Evolutionary conservation across 1,284 basidiomycete species (phyloP).

Genomic region (Pascua sp.): DNA sequence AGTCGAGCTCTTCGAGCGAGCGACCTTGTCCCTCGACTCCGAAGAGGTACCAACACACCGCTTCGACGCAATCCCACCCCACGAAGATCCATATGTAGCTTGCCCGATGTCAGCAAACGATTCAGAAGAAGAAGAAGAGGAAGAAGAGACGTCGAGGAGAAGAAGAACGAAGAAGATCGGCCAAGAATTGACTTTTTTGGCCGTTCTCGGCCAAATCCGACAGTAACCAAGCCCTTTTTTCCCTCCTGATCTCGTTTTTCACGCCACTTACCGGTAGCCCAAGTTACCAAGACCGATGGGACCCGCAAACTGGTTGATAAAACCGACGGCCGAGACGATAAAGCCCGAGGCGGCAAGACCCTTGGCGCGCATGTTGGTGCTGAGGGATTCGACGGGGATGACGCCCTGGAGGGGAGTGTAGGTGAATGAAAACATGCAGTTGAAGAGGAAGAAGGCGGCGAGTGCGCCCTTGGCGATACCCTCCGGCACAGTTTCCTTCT

Average conservation of each 20-base stretch:
- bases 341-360: constrained; percentile 54
- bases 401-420: constrained; percentile 55
- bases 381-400: constrained; percentile 85
- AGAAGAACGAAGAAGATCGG: too few relatives aligned
- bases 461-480: constrained; percentile 10
- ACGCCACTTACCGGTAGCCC: constrained; percentile 8
- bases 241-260: too few relatives aligned
- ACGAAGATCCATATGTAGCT: constrained; percentile 37
- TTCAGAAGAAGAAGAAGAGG: too few relatives aligned
- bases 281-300: constrained; percentile 54
- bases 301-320: constrained; percentile 52
- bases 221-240: too few relatives aligned
- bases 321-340: constrained; percentile 54
- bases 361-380: constrained; percentile 86
- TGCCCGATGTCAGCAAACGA: too few relatives aligned
- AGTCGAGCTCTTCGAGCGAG: constrained; percentile 44
- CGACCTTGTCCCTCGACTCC: constrained; percentile 44
- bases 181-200: too few relatives aligned
- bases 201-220: too few relatives aligned
- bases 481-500: too few relatives aligned
- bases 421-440: constrained; percentile 21
- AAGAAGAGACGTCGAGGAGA: too few relatives aligned
- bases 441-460: constrained; percentile 48
- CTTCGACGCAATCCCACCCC: constrained; percentile 40
- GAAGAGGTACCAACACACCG: constrained; percentile 43